Conservation (phyloP, 495 filamentous ascomycete genomes). For the Penicillium maclennaniae region DNA sequence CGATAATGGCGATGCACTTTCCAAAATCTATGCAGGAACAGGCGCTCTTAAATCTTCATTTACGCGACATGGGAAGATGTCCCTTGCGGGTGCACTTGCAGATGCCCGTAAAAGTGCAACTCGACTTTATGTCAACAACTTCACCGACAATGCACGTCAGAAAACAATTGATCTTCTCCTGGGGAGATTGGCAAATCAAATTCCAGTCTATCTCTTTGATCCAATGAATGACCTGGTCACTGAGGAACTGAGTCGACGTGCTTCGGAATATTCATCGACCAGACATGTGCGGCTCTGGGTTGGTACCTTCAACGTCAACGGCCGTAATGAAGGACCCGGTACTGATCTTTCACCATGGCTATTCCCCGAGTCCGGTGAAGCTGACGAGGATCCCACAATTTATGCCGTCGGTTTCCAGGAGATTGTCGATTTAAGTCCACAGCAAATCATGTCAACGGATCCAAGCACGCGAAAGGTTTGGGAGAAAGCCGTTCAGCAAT, state of each 20-base stretch:
- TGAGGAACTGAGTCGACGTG: conserved; percentile 63
- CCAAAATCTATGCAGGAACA: conserved; percentile 94
- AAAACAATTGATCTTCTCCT: conserved; percentile 91
- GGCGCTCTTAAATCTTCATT: conserved; percentile 94
- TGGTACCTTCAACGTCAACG: conserved; percentile 95
- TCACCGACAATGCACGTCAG: conserved; percentile 87
- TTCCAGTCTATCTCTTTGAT: conserved; percentile 81
- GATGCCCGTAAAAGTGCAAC: conserved; percentile 94
- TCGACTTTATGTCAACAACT: conserved; percentile 94
- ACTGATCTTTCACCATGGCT: conserved; percentile 85
- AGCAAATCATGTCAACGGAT: conserved; percentile 99
- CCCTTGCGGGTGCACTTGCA: conserved; percentile 86
- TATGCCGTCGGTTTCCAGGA: conserved; percentile 93
- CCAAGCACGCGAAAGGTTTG: conserved; percentile 78
- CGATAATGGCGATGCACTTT: conserved; percentile 95
- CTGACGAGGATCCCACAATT: conserved; percentile 46
- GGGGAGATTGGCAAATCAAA: conserved; percentile 77
- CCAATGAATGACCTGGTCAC: conserved; percentile 88
- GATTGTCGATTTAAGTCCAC: conserved; percentile 92
- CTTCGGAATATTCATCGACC: conserved; percentile 50
- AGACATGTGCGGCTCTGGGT: conserved; percentile 63
- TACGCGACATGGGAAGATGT: conserved; percentile 95
- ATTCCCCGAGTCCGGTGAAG: conserved; percentile 51
- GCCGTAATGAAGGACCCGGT: conserved; percentile 67
- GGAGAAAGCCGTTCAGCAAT: conserved; percentile 76